Evolutionary conservation across 257 asterid species (phyloP), one percentile per base, ranked within the genome.

Genomic region (Buddleja alternifolia): DNA sequence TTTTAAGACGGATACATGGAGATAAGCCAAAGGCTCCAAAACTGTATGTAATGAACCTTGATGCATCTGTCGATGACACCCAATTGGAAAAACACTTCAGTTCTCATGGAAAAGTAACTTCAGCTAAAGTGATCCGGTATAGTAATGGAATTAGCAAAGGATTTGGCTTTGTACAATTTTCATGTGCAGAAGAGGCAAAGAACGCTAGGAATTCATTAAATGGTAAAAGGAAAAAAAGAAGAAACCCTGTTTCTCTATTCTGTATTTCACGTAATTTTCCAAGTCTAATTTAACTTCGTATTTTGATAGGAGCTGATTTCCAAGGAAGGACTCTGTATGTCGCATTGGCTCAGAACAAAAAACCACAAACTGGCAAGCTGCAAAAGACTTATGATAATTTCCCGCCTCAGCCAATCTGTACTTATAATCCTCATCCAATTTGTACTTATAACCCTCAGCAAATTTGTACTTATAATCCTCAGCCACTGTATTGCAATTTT

Each of bases 41-140:
- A 14, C 73, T 75, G 55, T 70, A 9, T 70, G 76, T 70, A 63
- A 64, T 63, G 47, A 84, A 82, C 70, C 82, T 70, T 4, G 63
- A 58, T 51, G 29, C 48, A n/a, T 67, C 74, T 19, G 55, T 79
- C 39, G 80, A 67, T 50, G 83, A 64, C 29, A 69, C 19, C 46
- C 63, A 46, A 53, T 40, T 77, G 70, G 60, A 64, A 52, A 39
- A 48, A 63, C 29, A 71, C 52, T 73, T 81, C 73, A 53, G 64
- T 59, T 20, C 41, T 48, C 67, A 56, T 54, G 90, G 90, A 32
- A 52, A 66, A 53, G 75, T 81, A 29, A 57, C 29, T 51, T 75
- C 87, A 6, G 82, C 82, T 9, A 77, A 61, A 34, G 78, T 75
- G 55, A 63, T 81, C 9, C 34, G 64, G 67, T 11, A 46, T 21